Base-by-base conservation (phyloP, 192 early-diverging fungal genomes). In the Backusella tarrabulga region DNA sequence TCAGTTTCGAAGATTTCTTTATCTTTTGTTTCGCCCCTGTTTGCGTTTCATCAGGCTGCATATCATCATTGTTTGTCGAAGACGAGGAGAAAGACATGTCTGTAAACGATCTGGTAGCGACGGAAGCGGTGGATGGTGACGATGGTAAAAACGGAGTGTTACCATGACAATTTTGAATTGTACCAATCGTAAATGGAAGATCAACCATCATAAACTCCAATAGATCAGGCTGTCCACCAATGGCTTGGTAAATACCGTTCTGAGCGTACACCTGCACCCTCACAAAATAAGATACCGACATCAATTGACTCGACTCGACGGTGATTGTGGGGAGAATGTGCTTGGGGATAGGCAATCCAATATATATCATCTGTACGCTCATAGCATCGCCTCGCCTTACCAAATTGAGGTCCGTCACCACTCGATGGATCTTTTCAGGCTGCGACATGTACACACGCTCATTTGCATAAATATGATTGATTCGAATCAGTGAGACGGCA, bases 221-320 rank as follows among this genome's bases (percentile, higher is more conserved):
- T 50, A 50, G n/a, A n/a, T n/a, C 17, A 23, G n/a, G 19, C 29
- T 4, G 17, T 15, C 7, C 42, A 19, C 42, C 71, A 41, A 17
- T 29, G 12, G 41, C 4, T 5, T 26, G 41, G 21, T 72, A 72
- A 0, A 72, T 19, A 6, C 71, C 71, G 6, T 29, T 19, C 50
- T 72, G 71, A 17, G 71, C 71, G 17, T 32, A 50, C 1, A 50
- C 71, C 23, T 72, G 42, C 0, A 72, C 71, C 19, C 71, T 41
- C 17, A 72, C 42, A n/a, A 46, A 50, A 50, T 72, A 72, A 34
- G 71, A 72, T 15, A 72, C 71, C 12, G 71, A 72, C 17, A 72
- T 32, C 42, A 72, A 72, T 19, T 34, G 71, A 44, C 71, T 72
- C 4, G 41, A 23, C 7, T 72, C 71, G 6, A 72, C 5, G 7